These are phyloP conservation scores for Talaromyces sp. DNA, from an alignment of 2,329 filamentous ascomycete genomes.

Conservation along the genomic window DNA sequence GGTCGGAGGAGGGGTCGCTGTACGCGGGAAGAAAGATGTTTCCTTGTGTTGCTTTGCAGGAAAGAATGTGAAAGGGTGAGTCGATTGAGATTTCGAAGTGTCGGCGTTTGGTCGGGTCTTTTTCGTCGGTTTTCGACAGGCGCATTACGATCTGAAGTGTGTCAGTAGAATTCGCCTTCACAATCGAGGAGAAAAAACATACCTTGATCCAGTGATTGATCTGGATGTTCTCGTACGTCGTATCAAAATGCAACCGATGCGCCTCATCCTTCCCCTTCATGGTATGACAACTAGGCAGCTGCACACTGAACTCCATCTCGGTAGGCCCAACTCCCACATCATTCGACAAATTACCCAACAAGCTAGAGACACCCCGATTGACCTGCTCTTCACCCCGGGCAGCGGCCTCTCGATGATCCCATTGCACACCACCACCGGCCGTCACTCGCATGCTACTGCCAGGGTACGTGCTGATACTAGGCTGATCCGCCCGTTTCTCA, in stretches of 20 bases:
- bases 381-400: conserved; percentile 54
- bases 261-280: conserved; percentile 68
- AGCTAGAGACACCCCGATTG: conserved; percentile 59
- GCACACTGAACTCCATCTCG: conserved; percentile 91
- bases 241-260: conserved; percentile 76
- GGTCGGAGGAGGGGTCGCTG: conserved; percentile 53
- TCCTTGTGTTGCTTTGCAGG: conserved; percentile 86
- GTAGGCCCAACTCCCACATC: conserved; percentile 79
- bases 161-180: neutral
- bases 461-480: conserved; percentile 67
- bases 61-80: conserved; percentile 88
- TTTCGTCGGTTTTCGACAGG: conserved; percentile 75
- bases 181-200: conserved; percentile 27
- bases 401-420: conserved; percentile 55
- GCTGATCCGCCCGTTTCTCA: conserved; percentile 79
- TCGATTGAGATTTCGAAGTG: conserved; percentile 97
- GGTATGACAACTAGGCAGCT: conserved; percentile 81
- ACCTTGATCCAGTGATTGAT: conserved; percentile 98
- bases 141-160: conserved; percentile 75
- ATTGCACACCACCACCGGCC: conserved; percentile 75
- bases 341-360: conserved; percentile 74
- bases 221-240: conserved; percentile 88
- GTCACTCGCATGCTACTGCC: conserved; percentile 72
- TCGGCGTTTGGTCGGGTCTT: conserved; percentile 72
- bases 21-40: conserved; percentile 86